Conservation (phyloP, 495 filamentous ascomycete genomes). For the Lindgomyces ingoldianus region DNA sequence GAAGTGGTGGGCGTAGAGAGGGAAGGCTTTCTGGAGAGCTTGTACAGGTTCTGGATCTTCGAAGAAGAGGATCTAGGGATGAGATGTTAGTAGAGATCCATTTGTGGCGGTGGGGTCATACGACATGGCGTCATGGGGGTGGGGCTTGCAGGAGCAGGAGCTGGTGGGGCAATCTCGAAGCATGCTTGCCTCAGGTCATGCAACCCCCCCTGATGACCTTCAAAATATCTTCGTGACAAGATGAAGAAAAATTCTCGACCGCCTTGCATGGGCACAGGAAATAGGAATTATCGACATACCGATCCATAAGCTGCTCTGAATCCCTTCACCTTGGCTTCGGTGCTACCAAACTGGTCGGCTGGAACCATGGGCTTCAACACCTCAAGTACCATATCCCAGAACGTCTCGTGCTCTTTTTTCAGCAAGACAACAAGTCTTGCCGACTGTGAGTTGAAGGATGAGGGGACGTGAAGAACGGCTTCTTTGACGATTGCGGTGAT, state of each 20-base stretch:
- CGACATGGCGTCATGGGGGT: not conserved
- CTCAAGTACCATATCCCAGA: conserved; percentile 60
- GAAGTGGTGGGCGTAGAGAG: conserved; percentile 63
- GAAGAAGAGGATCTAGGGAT: conserved; percentile 61
- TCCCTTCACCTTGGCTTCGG: conserved; percentile 51
- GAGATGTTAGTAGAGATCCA: not conserved
- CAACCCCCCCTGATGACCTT: not conserved
- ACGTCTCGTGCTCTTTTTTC: conserved; percentile 63
- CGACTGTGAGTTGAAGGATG: conserved; percentile 67
- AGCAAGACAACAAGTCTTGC: conserved; percentile 63
- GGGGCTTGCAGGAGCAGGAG: conserved; percentile 7
- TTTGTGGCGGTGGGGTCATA: conserved; percentile 1
- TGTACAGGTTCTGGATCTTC: conserved; percentile 57
- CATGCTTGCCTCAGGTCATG: too few relatives aligned
- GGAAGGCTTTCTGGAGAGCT: conserved; percentile 55
- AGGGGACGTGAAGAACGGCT: conserved; percentile 57
- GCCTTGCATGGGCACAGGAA: not conserved
- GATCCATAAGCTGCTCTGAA: conserved; percentile 62
- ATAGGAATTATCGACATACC: conserved; percentile 44
- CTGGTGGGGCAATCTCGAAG: not conserved
- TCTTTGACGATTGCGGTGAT: conserved; percentile 60
- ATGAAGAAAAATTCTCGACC: not conserved
- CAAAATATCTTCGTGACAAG: not conserved
- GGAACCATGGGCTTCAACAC: conserved; percentile 60
- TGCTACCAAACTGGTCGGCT: conserved; percentile 54